Base-by-base conservation (phyloP, 768 basidiomycete species). In the Strobilomyces echinocephalus region DNA sequence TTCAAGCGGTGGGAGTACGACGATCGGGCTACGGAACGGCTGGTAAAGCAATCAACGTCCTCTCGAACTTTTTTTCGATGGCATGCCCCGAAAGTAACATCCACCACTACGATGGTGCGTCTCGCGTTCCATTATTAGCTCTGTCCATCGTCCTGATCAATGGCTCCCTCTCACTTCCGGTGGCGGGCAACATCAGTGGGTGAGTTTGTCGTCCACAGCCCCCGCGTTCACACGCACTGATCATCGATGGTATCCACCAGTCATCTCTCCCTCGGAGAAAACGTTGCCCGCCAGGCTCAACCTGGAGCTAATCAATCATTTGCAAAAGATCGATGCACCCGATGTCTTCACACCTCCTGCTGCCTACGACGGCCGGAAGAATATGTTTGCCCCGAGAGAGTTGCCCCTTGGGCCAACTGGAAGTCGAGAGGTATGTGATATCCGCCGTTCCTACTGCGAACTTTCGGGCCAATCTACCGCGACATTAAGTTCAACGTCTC, bases 331-430 rank as follows among this genome's bases (percentile, higher is more conserved):
- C 0, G 74, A 79, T 5, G 80, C 82, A 1, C 82, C 81, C 0
- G 69, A 78, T n/a, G 72, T 87, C 20, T 92, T 92, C 63, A 87
- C 80, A 3, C 88, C 87, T 10, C 80, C 76, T 14, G 84, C 77
- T 16, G 88, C 81, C 2, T 91, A 90, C 55, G 90, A 91, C 53
- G 89, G 89, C 0, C 76, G 87, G 39, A 91, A 90, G 68, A 91
- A 91, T 56, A 66, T 84, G 44, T 92, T 88, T 60, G 75, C 84
- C 21, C 70, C 81, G 14, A 74, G 79, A 36, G 75, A 79, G 52
- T 73, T 91, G 9, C 80, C 83, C 0, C 82, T 92, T 36, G 80
- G 79, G 28, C 75, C 73, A 2, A 67, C 60, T 1, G 71, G 75
- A 18, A 74, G 73, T 8, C 76, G 77, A 56, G 85, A 83, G 72